Conservation (phyloP, 768 basidiomycete genomes). For the Melanogaster broomeanus region DNA sequence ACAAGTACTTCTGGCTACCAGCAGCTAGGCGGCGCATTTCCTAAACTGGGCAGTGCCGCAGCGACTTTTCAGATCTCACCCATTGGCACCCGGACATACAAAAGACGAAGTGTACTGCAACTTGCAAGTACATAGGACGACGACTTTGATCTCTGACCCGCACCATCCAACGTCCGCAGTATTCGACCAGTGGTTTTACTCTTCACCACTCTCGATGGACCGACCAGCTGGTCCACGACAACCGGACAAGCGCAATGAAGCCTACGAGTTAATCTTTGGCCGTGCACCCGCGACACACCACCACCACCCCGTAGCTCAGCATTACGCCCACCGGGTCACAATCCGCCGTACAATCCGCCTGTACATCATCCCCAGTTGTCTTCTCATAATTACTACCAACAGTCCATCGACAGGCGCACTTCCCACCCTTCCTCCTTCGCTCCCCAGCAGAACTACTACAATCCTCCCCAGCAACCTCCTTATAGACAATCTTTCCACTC, state of each 20-base stretch:
- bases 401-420: slow-evolving; percentile 46
- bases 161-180: background rate
- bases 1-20: background rate
- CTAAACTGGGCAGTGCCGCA: slow-evolving; percentile 25
- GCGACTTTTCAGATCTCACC: slow-evolving; percentile 10
- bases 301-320: slow-evolving; percentile 20
- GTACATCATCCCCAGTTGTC: slow-evolving; percentile 35
- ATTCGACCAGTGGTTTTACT: background rate
- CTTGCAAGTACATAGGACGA: background rate
- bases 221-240: slow-evolving; percentile 60
- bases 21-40: slow-evolving; percentile 8
- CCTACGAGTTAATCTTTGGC: slow-evolving; percentile 88
- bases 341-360: slow-evolving; percentile 20
- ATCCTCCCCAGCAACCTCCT: slow-evolving; percentile 21
- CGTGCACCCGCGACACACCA: slow-evolving; percentile 65
- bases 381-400: slow-evolving; percentile 41
- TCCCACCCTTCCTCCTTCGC: slow-evolving; percentile 44
- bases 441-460: slow-evolving; percentile 26
- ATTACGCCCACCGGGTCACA: slow-evolving; percentile 19
- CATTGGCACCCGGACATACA: slow-evolving; percentile 5
- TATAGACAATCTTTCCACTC: slow-evolving; percentile 46
- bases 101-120: background rate
- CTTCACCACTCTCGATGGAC: slow-evolving; percentile 40
- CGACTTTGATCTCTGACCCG: background rate
- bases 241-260: slow-evolving; percentile 74